Evolutionary conservation across 768 basidiomycete genomes (phyloP), one percentile per base, ranked within the genome.

Genomic region (Filobasidium floriforme): DNA sequence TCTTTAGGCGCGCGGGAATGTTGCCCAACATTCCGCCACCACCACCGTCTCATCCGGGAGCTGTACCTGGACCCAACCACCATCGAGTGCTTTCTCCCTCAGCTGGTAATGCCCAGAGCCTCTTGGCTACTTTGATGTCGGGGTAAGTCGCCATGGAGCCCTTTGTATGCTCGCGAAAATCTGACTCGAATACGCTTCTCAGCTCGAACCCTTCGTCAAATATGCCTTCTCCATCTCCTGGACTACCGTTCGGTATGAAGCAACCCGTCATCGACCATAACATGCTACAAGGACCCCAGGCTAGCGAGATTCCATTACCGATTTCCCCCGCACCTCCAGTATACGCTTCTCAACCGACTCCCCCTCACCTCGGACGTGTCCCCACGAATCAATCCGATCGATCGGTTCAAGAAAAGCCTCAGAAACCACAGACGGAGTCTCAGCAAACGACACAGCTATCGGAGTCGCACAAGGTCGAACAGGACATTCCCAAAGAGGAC

Each of bases 61-160:
- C 7, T 26, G 5, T 57, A 24, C 24, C 24, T 14, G 54, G 54
- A 14, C 29, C 22, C 15, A 57, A 57, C 15, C 54, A 28, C 6
- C 54, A 15, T 22, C 19, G 54, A 15, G 24, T 57, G 24, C 7
- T 32, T 7, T 57, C 54, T 57, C 54, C 54, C 26, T 15, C 18
- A 14, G 29, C 24, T 24, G 29, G 29, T 24, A 57, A 57, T 57
- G 54, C 54, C 26, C 54, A 57, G 54, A 57, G 54, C n/a, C 29
- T 57, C 12, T 57, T 57, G 54, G 54, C 54, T 24, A 57, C 54
- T 4, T 32, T 57, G 14, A 57, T 57, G 54, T 57, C 54, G 2
- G 54, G 54, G 46, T 49, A 49, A 49, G 46, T 18, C 12, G 14
- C 18, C 18, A 2, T 4, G 4, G 15, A 15, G 46, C 46, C 46